Conservation (phyloP, 495 filamentous ascomycete species). For the Opeltia flavorubescens region DNA sequence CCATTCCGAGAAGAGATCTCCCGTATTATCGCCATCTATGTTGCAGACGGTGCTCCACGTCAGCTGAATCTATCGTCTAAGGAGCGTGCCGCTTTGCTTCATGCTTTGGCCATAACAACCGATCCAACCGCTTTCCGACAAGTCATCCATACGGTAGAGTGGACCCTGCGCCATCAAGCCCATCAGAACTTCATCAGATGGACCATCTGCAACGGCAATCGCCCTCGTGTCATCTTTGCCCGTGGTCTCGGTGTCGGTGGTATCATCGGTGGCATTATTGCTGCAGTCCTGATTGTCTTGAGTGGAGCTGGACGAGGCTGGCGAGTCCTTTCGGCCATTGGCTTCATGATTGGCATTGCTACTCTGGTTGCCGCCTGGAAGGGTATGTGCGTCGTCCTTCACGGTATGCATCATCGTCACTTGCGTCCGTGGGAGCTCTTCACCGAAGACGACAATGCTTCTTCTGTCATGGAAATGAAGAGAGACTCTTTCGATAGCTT, state of each 20-base stretch:
- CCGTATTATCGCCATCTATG: constrained; percentile 54
- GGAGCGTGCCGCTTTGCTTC: constrained; percentile 46
- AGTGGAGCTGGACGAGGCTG: constrained; percentile 42
- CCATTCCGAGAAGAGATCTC: constrained; percentile 60
- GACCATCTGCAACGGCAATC: constrained; percentile 68
- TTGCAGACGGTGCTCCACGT: constrained; percentile 45
- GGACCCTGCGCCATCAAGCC: constrained; percentile 48
- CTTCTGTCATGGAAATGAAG: constrained; percentile 19
- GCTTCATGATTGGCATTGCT: constrained; percentile 52
- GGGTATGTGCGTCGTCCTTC: constrained; percentile 66
- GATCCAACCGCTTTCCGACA: constrained; percentile 52
- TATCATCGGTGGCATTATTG: constrained; percentile 34
- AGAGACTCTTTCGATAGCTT: constrained; percentile 38
- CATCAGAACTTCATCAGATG: constrained; percentile 75
- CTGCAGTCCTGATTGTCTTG: constrained; percentile 45
- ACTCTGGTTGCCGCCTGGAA: constrained; percentile 54
- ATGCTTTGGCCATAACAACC: constrained; percentile 56
- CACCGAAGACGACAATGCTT: constrained; percentile 18
- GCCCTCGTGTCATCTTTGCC: constrained; percentile 53
- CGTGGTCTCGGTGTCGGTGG: constrained; percentile 41
- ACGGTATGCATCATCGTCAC: constrained; percentile 61
- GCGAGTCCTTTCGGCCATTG: constrained; percentile 44
- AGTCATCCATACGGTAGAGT: constrained; percentile 44
- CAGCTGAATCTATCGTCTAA: constrained; percentile 58
- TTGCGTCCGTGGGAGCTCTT: constrained; percentile 71